phyloP scores from a whole-genome alignment of 331 rosid species.

The Acacia concinna region DNA sequence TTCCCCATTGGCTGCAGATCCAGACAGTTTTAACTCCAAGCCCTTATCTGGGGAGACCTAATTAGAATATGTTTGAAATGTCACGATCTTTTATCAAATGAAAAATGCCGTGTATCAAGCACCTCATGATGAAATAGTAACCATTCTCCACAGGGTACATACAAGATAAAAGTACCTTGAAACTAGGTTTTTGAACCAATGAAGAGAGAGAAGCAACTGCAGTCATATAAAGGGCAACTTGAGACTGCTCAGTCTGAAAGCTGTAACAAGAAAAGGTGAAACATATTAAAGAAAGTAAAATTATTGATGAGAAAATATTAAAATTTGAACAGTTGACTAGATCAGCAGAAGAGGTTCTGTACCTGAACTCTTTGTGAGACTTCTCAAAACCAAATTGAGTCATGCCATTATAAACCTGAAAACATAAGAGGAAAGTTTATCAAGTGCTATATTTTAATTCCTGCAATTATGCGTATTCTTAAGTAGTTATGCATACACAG shows the following conservation, averaged over 20 bases:
- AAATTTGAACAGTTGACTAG: conserved; percentile 13
- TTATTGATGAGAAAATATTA: not conserved
- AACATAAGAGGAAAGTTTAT: conserved; percentile 33
- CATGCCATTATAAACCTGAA: conserved; percentile 90
- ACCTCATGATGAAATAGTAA: conserved; percentile 13
- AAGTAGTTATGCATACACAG: conserved; percentile 7
- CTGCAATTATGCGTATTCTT: conserved; percentile 12
- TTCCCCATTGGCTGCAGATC: conserved; percentile 68
- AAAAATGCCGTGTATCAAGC: conserved; percentile 31
- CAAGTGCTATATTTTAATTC: conserved; percentile 17
- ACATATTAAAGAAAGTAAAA: conserved; percentile 15
- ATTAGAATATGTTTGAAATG: conserved; percentile 30
- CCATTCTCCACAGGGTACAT: conserved; percentile 26
- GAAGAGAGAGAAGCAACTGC: conserved; percentile 84
- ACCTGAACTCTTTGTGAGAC: conserved; percentile 69
- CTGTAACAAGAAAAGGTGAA: conserved; percentile 45
- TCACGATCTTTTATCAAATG: not conserved
- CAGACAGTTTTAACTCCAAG: conserved; percentile 63
- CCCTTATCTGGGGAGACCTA: conserved; percentile 74
- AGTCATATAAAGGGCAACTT: conserved; percentile 68
- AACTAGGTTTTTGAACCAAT: conserved; percentile 68
- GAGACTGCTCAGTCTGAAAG: conserved; percentile 68
- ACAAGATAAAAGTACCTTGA: conserved; percentile 50
- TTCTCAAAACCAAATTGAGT: conserved; percentile 82
- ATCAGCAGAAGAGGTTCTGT: conserved; percentile 24